Conservation (phyloP, 495 filamentous ascomycete genomes). For the Lophiostoma macrostomum region DNA sequence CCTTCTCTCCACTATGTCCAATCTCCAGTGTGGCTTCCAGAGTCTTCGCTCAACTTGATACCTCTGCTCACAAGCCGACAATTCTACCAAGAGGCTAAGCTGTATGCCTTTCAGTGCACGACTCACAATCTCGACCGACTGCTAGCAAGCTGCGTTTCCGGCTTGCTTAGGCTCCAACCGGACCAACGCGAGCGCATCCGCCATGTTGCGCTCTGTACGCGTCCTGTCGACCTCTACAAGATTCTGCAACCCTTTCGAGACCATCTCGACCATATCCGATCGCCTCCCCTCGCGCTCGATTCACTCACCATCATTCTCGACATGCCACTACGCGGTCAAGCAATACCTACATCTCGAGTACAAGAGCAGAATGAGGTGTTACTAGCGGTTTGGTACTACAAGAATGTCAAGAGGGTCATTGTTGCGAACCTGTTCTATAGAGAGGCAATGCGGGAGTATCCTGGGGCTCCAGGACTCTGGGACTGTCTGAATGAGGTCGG, state of each 20-base stretch:
- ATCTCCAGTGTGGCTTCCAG: slow-evolving; percentile 9
- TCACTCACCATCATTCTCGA: slow-evolving; percentile 16
- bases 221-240: background rate
- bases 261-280: slow-evolving; percentile 8
- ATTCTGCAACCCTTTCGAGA: slow-evolving; percentile 3
- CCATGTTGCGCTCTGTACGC: background rate
- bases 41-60: background rate
- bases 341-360: background rate
- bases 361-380: slow-evolving; percentile 7
- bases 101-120: slow-evolving; percentile 12
- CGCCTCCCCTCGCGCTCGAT: slow-evolving; percentile 8
- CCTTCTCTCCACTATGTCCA: background rate
- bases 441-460: background rate
- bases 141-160: background rate
- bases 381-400: slow-evolving; percentile 6
- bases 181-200: background rate
- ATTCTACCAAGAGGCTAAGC: slow-evolving; percentile 12
- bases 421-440: slow-evolving; percentile 1
- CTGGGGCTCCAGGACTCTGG: background rate
- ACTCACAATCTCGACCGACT: slow-evolving; percentile 11
- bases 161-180: slow-evolving; percentile 3
- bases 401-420: slow-evolving; percentile 10
- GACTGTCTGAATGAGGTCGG: background rate
- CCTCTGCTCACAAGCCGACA: slow-evolving; percentile 16
- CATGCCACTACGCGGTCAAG: background rate